phyloP scores from a whole-genome alignment of 441 rosid species.

The Mallotus repandus region DNA sequence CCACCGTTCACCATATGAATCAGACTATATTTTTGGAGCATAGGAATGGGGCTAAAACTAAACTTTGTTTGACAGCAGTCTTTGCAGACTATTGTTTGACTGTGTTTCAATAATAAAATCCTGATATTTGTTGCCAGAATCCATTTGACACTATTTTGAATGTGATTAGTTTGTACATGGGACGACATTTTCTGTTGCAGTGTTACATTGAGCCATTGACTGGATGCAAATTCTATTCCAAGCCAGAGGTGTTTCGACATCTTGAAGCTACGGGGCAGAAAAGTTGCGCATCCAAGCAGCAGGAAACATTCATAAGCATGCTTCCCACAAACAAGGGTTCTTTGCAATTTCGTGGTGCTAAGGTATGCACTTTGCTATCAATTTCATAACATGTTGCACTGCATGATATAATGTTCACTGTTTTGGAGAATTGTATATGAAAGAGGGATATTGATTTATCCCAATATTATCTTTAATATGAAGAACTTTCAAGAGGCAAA shows the following conservation, averaged over 20 bases:
- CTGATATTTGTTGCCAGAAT: neutral
- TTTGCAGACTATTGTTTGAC: neutral
- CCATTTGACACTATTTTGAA: slow-evolving; percentile 1
- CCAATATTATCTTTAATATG: neutral
- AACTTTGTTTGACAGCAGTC: neutral
- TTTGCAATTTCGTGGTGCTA: slow-evolving; percentile 12
- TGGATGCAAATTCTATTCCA: slow-evolving; percentile 40
- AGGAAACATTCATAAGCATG: slow-evolving; percentile 1
- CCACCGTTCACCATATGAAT: neutral
- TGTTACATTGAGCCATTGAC: slow-evolving; percentile 31
- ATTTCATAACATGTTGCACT: neutral
- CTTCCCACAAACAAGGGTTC: slow-evolving; percentile 28
- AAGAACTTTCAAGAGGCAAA: neutral
- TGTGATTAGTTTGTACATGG: neutral
- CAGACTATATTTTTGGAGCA: neutral
- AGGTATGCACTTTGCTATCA: slow-evolving; percentile 6
- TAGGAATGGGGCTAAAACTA: neutral
- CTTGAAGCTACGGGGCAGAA: slow-evolving; percentile 27
- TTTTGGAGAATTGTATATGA: neutral
- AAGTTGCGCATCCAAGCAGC: slow-evolving; percentile 16
- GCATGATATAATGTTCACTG: neutral
- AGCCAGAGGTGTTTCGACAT: slow-evolving; percentile 39
- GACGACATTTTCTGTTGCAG: slow-evolving; percentile 30
- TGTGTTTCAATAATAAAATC: neutral
- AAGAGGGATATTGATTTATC: neutral